A percentile compares a stretch with the other conserved stretches of the same genome.
Conservation (phyloP, 2,329 filamentous ascomycete species). For the Aspergillus brasiliensis region DNA sequence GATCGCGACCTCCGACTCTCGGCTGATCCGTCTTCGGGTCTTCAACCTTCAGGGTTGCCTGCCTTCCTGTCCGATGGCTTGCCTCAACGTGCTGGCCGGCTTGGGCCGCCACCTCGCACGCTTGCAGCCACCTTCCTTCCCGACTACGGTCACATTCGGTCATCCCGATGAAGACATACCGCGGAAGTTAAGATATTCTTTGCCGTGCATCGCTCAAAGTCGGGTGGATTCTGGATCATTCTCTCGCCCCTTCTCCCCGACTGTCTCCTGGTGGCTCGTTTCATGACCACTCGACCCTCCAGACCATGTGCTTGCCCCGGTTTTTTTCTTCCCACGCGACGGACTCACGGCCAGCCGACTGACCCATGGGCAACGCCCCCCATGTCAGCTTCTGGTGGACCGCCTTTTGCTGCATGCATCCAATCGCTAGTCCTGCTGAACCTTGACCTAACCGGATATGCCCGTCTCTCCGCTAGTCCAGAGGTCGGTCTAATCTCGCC, state of each 20-base stretch:
- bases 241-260: neutral
- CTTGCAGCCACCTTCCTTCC: conserved; percentile 6
- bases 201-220: neutral
- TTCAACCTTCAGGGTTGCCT: neutral
- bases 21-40: neutral
- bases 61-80: neutral
- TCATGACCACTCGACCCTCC: conserved; percentile 1
- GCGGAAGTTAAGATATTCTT: neutral
- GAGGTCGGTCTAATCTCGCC: conserved; percentile 2
- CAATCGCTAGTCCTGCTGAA: neutral
- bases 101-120: neutral
- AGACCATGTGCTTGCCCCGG: conserved; percentile 3
- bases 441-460: conserved; percentile 1
- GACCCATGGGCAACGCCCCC: conserved; percentile 1
- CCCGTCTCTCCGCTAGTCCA: neutral
- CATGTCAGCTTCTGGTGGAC: conserved; percentile 3
- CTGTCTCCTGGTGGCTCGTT: neutral
- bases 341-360: conserved; percentile 5
- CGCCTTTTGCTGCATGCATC: conserved; percentile 4
- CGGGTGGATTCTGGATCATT: neutral
- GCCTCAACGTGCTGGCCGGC: neutral
- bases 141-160: conserved; percentile 18
- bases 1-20: neutral
- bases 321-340: neutral
- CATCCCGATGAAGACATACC: conserved; percentile 1